These are phyloP conservation scores for Penicillium rolfsii DNA, from an alignment of 2,329 filamentous ascomycete species.

Conservation along the genomic window DNA sequence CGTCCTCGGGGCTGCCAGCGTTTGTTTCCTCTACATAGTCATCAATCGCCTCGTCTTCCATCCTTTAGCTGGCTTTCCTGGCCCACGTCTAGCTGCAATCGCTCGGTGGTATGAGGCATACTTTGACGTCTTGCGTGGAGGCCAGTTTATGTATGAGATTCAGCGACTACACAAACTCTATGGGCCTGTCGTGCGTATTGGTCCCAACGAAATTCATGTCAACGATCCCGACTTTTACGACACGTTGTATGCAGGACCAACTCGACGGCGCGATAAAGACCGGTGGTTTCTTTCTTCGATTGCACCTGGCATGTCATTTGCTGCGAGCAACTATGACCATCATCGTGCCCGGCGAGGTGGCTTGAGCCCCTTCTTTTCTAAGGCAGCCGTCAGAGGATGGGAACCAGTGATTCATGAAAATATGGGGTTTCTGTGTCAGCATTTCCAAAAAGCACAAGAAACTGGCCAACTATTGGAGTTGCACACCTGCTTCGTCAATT, in stretches of 20 bases:
- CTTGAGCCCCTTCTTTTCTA: not conserved
- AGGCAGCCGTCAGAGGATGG: not conserved
- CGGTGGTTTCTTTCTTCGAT: not conserved
- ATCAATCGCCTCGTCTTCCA: not conserved
- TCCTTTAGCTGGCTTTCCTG: not conserved
- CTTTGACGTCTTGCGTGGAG: not conserved
- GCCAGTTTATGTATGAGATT: not conserved
- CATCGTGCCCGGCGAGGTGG: not conserved
- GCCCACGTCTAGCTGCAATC: not conserved
- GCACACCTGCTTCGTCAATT: not conserved
- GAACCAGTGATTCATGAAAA: not conserved
- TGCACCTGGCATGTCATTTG: not conserved
- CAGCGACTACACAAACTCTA: not conserved
- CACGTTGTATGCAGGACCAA: not conserved
- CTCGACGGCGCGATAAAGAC: not conserved
- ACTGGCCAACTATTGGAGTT: not conserved
- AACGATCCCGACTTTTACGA: not conserved
- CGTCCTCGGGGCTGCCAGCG: not conserved
- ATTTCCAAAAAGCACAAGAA: not conserved
- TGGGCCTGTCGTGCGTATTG: not conserved
- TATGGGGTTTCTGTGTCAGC: not conserved
- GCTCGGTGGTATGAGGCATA: constrained; percentile 1
- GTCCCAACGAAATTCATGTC: not conserved
- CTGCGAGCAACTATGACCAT: not conserved
- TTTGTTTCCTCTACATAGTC: not conserved